A percentile compares a stretch with the other conserved stretches of the same genome.
Conservation (phyloP, 768 basidiomycete species). For the Tremella mesenterica region DNA sequence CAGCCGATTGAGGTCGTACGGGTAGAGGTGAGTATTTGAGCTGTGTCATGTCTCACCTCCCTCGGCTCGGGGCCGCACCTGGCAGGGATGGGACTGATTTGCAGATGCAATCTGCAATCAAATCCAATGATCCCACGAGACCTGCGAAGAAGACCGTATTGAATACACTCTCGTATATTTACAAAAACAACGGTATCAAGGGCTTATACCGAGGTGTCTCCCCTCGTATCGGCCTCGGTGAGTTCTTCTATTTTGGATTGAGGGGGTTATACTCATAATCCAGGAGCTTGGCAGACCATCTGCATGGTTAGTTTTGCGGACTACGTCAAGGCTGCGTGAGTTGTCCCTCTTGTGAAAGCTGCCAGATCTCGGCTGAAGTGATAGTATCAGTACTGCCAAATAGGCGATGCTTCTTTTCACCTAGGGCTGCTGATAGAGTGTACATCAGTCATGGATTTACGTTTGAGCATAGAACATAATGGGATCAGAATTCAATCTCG, state of each 20-base stretch:
- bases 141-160: conserved; percentile 81
- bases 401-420: too few relatives aligned
- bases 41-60: too few relatives aligned
- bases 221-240: conserved; percentile 85
- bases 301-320: conserved; percentile 99
- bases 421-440: too few relatives aligned
- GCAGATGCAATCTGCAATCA: conserved; percentile 99
- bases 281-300: conserved; percentile 46
- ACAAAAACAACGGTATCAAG: conserved; percentile 90
- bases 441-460: too few relatives aligned
- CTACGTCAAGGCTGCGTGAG: conserved; percentile 64
- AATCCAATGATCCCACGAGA: conserved; percentile 63
- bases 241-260: conserved; percentile 1
- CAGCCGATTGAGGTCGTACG: conserved; percentile 97
- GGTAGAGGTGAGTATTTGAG: conserved; percentile 60
- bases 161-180: conserved; percentile 87
- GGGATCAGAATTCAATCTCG: too few relatives aligned
- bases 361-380: not conserved
- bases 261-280: not conserved
- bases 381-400: not conserved
- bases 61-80: not conserved
- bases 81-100: conserved; percentile 3
- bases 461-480: too few relatives aligned
- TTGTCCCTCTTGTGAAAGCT: conserved; percentile 2
- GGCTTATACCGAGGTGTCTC: conserved; percentile 96